Conservation (phyloP, 495 filamentous ascomycete genomes). For the Baudoinia panamericana region DNA sequence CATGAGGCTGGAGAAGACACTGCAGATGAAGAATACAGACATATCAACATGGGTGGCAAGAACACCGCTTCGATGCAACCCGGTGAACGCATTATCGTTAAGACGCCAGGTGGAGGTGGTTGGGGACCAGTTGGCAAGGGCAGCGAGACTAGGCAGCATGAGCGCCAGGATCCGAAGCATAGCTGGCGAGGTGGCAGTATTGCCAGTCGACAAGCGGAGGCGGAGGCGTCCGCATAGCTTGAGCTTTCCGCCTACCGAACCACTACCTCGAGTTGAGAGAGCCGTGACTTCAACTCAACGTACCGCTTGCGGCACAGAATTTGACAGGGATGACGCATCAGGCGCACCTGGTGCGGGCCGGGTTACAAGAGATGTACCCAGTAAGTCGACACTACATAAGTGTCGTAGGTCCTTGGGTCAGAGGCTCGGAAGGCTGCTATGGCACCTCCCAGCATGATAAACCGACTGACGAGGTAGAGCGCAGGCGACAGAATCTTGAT, state of each 20-base stretch:
- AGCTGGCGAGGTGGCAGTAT: constrained; percentile 49
- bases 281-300: too few species aligned
- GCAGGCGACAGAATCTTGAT: constrained; percentile 24
- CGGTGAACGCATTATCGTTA: constrained; percentile 75
- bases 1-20: constrained; percentile 23
- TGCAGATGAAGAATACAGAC: constrained; percentile 45
- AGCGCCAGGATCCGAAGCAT: constrained; percentile 40
- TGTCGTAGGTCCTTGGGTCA: neutral
- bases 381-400: neutral
- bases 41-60: constrained; percentile 81
- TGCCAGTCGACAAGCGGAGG: constrained; percentile 33
- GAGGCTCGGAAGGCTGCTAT: constrained; percentile 1
- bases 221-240: constrained; percentile 23
- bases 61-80: constrained; percentile 78
- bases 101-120: constrained; percentile 59
- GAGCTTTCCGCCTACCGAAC: too few species aligned
- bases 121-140: constrained; percentile 52
- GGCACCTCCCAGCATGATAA: constrained; percentile 1
- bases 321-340: too few species aligned
- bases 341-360: neutral
- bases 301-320: too few species aligned
- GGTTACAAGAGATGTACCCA: constrained; percentile 1
- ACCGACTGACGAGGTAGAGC: neutral
- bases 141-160: constrained; percentile 30
- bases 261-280: too few species aligned